Evolutionary conservation across 2,329 filamentous ascomycete species (phyloP).

Genomic region (Venturia nashicola): DNA sequence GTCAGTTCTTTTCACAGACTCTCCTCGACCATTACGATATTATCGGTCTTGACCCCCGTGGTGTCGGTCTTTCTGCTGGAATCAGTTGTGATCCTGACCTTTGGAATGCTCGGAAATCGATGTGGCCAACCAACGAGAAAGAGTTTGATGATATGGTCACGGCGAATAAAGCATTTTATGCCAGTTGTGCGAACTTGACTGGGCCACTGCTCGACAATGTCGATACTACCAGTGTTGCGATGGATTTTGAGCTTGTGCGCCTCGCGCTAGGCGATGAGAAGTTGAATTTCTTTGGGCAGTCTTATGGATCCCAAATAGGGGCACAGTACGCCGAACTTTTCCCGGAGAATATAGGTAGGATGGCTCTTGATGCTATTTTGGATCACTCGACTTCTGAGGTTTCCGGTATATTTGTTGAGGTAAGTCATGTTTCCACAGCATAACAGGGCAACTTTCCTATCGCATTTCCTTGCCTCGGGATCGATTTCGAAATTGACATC

Average conservation of each 20-base stretch:
- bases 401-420: not conserved
- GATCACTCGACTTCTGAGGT: not conserved
- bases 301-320: slow-evolving; percentile 34
- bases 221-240: slow-evolving; percentile 25
- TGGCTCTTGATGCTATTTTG: too few relatives aligned
- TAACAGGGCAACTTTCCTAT: too few relatives aligned
- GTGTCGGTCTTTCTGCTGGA: slow-evolving; percentile 28
- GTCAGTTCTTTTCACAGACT: slow-evolving; percentile 15
- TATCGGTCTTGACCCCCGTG: slow-evolving; percentile 32
- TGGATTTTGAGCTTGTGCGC: slow-evolving; percentile 25
- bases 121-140: slow-evolving; percentile 26
- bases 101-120: slow-evolving; percentile 25
- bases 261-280: slow-evolving; percentile 23
- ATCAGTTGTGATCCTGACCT: slow-evolving; percentile 26
- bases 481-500: slow-evolving; percentile 13
- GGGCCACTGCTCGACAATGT: slow-evolving; percentile 29
- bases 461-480: too few relatives aligned
- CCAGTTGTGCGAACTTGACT: slow-evolving; percentile 27
- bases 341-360: slow-evolving; percentile 26
- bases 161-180: slow-evolving; percentile 27
- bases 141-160: slow-evolving; percentile 26
- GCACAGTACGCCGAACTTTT: slow-evolving; percentile 32
- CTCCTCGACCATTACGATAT: slow-evolving; percentile 28
- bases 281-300: slow-evolving; percentile 29
- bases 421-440: not conserved